These are phyloP conservation scores for Mycena albidolilacea DNA, from an alignment of 768 basidiomycete genomes.

Conservation along the genomic window DNA sequence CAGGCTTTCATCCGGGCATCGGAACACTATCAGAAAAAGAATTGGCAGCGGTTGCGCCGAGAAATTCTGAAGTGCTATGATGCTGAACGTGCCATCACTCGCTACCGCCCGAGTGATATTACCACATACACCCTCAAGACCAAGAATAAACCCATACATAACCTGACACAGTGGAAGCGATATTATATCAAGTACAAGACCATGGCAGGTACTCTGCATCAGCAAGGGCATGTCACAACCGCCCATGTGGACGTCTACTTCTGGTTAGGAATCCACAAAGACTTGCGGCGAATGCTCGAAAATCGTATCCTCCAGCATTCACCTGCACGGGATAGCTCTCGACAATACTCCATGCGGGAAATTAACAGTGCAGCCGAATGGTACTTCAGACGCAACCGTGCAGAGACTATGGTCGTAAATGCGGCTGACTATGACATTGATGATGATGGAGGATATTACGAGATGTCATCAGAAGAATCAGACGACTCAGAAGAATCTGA, in stretches of 20 bases:
- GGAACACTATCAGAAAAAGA: neutral
- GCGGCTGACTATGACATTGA: neutral
- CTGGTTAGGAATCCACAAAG: neutral
- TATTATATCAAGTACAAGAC: slow-evolving; percentile 28
- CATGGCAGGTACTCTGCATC: slow-evolving; percentile 30
- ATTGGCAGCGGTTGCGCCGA: slow-evolving; percentile 13
- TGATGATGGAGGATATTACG: neutral
- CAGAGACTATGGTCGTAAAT: slow-evolving; percentile 1
- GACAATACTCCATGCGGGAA: neutral
- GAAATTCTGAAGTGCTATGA: slow-evolving; percentile 32
- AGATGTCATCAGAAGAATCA: neutral
- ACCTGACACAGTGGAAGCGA: slow-evolving; percentile 29
- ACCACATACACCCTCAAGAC: slow-evolving; percentile 16
- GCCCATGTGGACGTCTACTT: neutral
- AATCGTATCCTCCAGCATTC: neutral
- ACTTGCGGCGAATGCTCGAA: neutral
- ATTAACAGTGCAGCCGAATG: neutral
- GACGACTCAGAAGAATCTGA: slow-evolving; percentile 7
- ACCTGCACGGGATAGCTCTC: neutral
- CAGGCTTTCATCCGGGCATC: neutral
- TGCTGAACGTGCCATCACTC: slow-evolving; percentile 20
- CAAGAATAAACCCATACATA: neutral
- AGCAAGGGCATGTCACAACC: neutral
- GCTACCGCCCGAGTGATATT: slow-evolving; percentile 25
- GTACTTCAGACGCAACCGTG: slow-evolving; percentile 20